These are phyloP conservation scores for Murraya paniculata DNA, from an alignment of 345 rosid species.

Conservation along the genomic window DNA sequence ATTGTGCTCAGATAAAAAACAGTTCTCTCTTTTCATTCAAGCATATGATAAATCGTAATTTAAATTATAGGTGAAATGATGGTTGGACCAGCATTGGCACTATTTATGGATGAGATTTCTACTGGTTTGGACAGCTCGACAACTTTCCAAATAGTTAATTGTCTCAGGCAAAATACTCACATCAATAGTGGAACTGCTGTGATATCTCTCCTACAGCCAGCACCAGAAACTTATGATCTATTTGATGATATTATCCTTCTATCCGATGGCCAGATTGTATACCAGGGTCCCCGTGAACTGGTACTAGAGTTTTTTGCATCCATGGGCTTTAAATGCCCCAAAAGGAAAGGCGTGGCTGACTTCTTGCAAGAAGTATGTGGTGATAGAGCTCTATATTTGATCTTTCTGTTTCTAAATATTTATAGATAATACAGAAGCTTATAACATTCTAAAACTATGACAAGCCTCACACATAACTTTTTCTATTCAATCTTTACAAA, in stretches of 20 bases:
- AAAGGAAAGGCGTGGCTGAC: slow-evolving; percentile 74
- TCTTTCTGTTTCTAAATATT: neutral
- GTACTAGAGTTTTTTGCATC: slow-evolving; percentile 53
- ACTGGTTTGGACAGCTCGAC: slow-evolving; percentile 84
- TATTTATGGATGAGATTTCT: slow-evolving; percentile 79
- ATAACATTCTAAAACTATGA: neutral
- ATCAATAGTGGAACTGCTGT: slow-evolving; percentile 57
- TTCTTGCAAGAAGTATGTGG: slow-evolving; percentile 73
- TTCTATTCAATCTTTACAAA: neutral
- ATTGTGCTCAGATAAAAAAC: neutral
- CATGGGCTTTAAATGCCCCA: slow-evolving; percentile 73
- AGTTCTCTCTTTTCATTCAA: neutral
- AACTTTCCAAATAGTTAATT: slow-evolving; percentile 61
- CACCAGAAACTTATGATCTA: slow-evolving; percentile 72
- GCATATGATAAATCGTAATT: neutral
- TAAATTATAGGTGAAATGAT: slow-evolving; percentile 62
- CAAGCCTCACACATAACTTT: neutral
- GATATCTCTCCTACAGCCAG: slow-evolving; percentile 81
- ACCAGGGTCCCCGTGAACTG: slow-evolving; percentile 66
- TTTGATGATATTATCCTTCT: slow-evolving; percentile 72
- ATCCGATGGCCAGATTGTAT: slow-evolving; percentile 62
- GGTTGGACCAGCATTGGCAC: slow-evolving; percentile 63
- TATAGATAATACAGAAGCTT: neutral
- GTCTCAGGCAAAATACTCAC: slow-evolving; percentile 51
- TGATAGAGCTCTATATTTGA: neutral